Conservation (phyloP, 2,329 filamentous ascomycete species). For the Fonsecaea erecta region DNA sequence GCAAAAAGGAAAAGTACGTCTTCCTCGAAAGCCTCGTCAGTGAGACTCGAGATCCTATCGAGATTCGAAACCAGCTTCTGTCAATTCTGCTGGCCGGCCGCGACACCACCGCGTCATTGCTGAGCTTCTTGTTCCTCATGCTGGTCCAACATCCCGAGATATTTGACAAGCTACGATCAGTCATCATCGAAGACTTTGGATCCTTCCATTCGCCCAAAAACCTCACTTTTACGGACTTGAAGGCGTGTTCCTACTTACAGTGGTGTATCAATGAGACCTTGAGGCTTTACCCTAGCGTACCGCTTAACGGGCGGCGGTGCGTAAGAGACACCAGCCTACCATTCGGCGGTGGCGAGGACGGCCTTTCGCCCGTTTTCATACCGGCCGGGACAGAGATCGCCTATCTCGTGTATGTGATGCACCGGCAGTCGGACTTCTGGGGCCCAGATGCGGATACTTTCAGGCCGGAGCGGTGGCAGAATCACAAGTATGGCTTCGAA, state of each 20-base stretch:
- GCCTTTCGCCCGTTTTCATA: constrained; percentile 42
- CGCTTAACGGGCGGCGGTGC: constrained; percentile 50
- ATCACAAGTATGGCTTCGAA: constrained; percentile 72
- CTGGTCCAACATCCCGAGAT: constrained; percentile 48
- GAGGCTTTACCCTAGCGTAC: constrained; percentile 54
- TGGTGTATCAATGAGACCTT: constrained; percentile 42
- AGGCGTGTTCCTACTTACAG: constrained; percentile 46
- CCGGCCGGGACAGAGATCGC: constrained; percentile 51
- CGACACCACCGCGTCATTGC: constrained; percentile 57
- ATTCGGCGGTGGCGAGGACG: constrained; percentile 64
- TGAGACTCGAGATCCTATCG: constrained; percentile 48
- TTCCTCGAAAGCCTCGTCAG: constrained; percentile 56
- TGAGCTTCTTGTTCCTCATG: constrained; percentile 55
- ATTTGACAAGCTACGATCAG: constrained; percentile 44
- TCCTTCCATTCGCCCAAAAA: constrained; percentile 44
- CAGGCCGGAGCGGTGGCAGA: constrained; percentile 71
- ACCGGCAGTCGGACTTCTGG: constrained; percentile 48
- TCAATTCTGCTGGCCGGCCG: constrained; percentile 59
- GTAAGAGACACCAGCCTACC: constrained; percentile 50
- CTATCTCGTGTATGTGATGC: constrained; percentile 55
- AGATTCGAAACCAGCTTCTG: constrained; percentile 55
- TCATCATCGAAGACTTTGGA: constrained; percentile 48
- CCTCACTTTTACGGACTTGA: constrained; percentile 50
- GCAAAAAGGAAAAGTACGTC: constrained; percentile 46
- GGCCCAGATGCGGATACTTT: constrained; percentile 49